Conservation (phyloP, 768 basidiomycete genomes). For the Cystobasidium onofrii region DNA sequence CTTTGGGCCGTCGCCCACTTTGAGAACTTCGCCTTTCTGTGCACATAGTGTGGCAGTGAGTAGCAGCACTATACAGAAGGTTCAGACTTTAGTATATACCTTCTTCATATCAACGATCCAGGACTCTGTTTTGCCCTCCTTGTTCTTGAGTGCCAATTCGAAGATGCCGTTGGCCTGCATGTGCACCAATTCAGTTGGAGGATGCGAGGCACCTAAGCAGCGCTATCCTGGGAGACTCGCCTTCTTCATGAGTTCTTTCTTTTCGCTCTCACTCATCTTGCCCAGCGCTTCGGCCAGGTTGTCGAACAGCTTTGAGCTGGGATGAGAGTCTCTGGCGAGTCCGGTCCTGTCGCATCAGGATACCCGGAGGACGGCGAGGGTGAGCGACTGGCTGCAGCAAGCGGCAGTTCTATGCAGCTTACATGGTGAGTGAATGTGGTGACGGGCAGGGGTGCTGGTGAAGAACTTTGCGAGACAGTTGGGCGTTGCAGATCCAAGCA, state of each 20-base stretch:
- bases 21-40: conserved; percentile 10
- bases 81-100: not conserved
- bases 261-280: conserved; percentile 29
- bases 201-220: too few species aligned
- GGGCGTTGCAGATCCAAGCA: too few species aligned
- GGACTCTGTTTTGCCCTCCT: not conserved
- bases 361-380: not conserved
- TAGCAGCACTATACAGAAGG: not conserved
- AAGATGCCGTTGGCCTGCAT: not conserved
- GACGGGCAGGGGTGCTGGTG: too few species aligned
- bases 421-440: not conserved
- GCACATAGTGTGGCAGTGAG: not conserved
- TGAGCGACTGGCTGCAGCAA: not conserved
- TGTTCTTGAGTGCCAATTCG: conserved; percentile 15
- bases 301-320: conserved; percentile 23
- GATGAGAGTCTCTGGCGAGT: conserved; percentile 1
- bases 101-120: conserved; percentile 28
- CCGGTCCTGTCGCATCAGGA: not conserved
- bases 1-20: conserved; percentile 10
- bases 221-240: too few species aligned
- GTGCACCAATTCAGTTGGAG: not conserved
- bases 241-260: conserved; percentile 21
- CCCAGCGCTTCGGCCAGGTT: not conserved
- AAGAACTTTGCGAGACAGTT: too few species aligned
- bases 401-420: not conserved